These are phyloP conservation scores for Bryoglossum gracile DNA, from an alignment of 495 filamentous ascomycete species.

Conservation along the genomic window DNA sequence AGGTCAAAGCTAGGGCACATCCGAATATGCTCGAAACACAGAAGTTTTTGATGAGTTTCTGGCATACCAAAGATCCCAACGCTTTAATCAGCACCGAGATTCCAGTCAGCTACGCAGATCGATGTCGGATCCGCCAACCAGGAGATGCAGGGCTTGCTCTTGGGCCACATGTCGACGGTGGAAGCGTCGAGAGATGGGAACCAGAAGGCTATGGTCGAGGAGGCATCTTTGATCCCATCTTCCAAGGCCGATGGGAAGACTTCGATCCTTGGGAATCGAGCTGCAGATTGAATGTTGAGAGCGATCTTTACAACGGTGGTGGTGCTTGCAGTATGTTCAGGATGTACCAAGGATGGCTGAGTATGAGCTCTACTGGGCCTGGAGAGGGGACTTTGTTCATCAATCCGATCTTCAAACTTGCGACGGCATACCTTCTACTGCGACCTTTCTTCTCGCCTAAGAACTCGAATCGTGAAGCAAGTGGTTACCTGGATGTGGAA, in stretches of 20 bases:
- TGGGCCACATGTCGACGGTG: slow-evolving; percentile 79
- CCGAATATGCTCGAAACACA: slow-evolving; percentile 63
- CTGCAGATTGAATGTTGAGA: slow-evolving; percentile 59
- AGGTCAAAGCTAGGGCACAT: slow-evolving; percentile 67
- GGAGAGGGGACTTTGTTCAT: slow-evolving; percentile 75
- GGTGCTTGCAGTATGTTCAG: slow-evolving; percentile 79
- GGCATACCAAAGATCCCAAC: slow-evolving; percentile 60
- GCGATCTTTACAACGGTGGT: slow-evolving; percentile 74
- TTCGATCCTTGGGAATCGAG: slow-evolving; percentile 76
- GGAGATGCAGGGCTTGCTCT: slow-evolving; percentile 80
- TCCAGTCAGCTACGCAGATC: slow-evolving; percentile 71
- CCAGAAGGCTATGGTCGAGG: slow-evolving; percentile 62
- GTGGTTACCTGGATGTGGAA: slow-evolving; percentile 40
- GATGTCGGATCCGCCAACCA: slow-evolving; percentile 68
- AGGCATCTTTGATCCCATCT: slow-evolving; percentile 62
- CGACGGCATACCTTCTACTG: slow-evolving; percentile 72
- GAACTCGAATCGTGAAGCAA: background rate
- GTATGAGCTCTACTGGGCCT: slow-evolving; percentile 63
- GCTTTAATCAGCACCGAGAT: slow-evolving; percentile 49
- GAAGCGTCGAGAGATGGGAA: slow-evolving; percentile 85
- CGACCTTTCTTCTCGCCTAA: slow-evolving; percentile 65
- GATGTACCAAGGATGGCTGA: slow-evolving; percentile 85
- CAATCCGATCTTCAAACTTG: slow-evolving; percentile 65
- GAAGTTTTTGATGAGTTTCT: slow-evolving; percentile 60
- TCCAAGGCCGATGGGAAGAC: slow-evolving; percentile 69